phyloP scores from a whole-genome alignment of 768 basidiomycete genomes.

The Kwoniella europaea region DNA sequence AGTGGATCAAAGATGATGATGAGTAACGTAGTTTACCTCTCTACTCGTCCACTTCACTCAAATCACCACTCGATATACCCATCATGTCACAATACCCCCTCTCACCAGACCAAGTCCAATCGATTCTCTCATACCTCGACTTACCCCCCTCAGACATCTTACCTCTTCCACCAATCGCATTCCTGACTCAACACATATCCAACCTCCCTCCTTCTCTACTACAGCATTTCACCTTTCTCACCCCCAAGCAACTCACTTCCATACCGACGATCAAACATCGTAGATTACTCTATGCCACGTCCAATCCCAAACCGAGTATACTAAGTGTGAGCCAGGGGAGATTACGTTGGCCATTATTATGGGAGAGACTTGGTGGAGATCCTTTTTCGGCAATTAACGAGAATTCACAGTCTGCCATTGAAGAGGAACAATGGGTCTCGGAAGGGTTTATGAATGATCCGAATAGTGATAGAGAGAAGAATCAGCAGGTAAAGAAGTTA shows the following conservation, averaged over 20 bases:
- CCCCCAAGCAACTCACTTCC: constrained; percentile 41
- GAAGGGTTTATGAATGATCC: constrained; percentile 29
- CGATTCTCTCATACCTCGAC: constrained; percentile 43
- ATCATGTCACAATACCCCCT: constrained; percentile 18
- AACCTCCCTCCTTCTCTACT: constrained; percentile 42
- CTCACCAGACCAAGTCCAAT: constrained; percentile 31
- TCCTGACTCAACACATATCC: constrained; percentile 41
- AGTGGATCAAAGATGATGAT: not conserved
- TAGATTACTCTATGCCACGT: constrained; percentile 40
- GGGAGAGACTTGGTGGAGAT: constrained; percentile 53
- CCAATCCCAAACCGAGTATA: constrained; percentile 17
- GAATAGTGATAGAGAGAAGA: constrained; percentile 12
- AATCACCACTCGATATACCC: not conserved
- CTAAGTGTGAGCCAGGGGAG: constrained; percentile 27
- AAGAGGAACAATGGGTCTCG: constrained; percentile 38
- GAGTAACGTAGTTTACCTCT: not conserved
- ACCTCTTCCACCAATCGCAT: constrained; percentile 40
- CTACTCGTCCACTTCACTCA: not conserved
- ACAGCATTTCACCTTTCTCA: constrained; percentile 32
- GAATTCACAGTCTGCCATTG: constrained; percentile 20
- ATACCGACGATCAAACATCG: constrained; percentile 52
- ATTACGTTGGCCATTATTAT: constrained; percentile 52
- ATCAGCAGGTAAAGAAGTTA: constrained; percentile 52
- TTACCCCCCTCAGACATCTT: constrained; percentile 36
- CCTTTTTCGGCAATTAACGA: constrained; percentile 21